Base-by-base conservation (phyloP, 1,284 basidiomycete genomes). In the Ceratobasidium sp. region DNA sequence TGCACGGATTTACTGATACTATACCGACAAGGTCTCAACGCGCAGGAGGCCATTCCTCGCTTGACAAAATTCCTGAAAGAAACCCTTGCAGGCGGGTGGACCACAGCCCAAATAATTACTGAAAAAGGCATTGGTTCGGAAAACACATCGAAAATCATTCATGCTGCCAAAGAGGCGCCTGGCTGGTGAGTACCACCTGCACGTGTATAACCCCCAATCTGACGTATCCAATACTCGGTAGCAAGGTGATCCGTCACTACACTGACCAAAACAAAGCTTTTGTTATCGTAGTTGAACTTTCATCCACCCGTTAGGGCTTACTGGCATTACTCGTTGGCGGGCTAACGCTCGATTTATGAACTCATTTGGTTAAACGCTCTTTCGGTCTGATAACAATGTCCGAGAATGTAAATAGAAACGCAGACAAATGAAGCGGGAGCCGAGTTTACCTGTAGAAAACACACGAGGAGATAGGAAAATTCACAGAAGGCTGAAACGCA, bases 91-190 rank as follows among this genome's bases (percentile, higher is more conserved):
- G 79, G 84, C 50, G 89, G 91, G 0, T 83, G 88, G 68, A 74
- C 80, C 3, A 84, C 92, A 75, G 76, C 98, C n/a, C 83, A 85
- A 66, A 79, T 98, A 71, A 96, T 98, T 72, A 93, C 96, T 56
- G 94, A 83, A 68, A 76, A 79, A 27, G 95, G 95, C 11, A 80
- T 95, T 23, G 96, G 98, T 77, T 95, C 92, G 27, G 79, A 83
- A 49, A 84, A 86, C 66, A 82, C 87, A 7, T 88, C 92, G 1
- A 96, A 96, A 79, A 86, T 98, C 77, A 95, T 91, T 76, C 95
- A 95, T 23, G 95, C 94, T 2, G 89, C 98, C 54, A 90, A 91
- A 77, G 87, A 91, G 54, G 79, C 98, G 60, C 91, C 95, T 85
- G 81, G 83, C 70, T 90, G 88, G 88, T 90, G 72, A 44, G 82